phyloP scores from a whole-genome alignment of 768 basidiomycete species.

The Amanita brunnescens region DNA sequence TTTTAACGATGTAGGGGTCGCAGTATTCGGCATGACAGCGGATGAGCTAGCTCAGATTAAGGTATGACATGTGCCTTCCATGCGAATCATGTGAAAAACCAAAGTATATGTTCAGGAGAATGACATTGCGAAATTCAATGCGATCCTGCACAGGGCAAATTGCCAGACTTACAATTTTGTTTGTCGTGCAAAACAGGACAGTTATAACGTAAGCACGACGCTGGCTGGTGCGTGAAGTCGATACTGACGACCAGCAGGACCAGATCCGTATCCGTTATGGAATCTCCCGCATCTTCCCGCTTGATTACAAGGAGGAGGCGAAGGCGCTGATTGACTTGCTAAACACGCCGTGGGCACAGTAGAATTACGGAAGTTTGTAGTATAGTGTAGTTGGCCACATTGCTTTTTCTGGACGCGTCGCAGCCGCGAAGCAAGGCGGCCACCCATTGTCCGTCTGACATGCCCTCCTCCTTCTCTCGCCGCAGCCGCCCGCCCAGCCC shows the following conservation, averaged over 20 bases:
- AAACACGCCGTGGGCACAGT: slow-evolving; percentile 48
- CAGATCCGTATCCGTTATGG: slow-evolving; percentile 75
- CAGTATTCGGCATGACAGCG: slow-evolving; percentile 70
- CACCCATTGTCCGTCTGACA: neutral
- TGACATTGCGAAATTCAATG: slow-evolving; percentile 50
- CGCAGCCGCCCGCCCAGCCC: slow-evolving; percentile 4
- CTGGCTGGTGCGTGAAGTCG: neutral
- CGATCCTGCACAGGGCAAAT: slow-evolving; percentile 51
- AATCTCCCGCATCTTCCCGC: slow-evolving; percentile 52
- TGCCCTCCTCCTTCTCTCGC: slow-evolving; percentile 1
- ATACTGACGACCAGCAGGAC: slow-evolving; percentile 42
- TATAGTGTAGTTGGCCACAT: slow-evolving; percentile 10
- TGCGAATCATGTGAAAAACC: slow-evolving; percentile 9
- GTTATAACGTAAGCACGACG: slow-evolving; percentile 56
- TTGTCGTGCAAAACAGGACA: slow-evolving; percentile 82
- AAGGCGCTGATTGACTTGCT: slow-evolving; percentile 51
- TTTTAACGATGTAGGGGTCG: slow-evolving; percentile 86
- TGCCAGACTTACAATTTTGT: slow-evolving; percentile 74
- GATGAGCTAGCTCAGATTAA: slow-evolving; percentile 70
- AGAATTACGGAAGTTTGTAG: slow-evolving; percentile 7
- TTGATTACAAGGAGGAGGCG: slow-evolving; percentile 68
- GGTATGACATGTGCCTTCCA: slow-evolving; percentile 27
- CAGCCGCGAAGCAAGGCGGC: neutral
- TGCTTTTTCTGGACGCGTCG: slow-evolving; percentile 11
- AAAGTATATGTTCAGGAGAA: slow-evolving; percentile 35